Percentiles rank a stretch among this genome's conserved stretches.
Evolutionary conservation across 805 yeast genomes (phyloP).

Genomic region (Millerozyma miso): DNA sequence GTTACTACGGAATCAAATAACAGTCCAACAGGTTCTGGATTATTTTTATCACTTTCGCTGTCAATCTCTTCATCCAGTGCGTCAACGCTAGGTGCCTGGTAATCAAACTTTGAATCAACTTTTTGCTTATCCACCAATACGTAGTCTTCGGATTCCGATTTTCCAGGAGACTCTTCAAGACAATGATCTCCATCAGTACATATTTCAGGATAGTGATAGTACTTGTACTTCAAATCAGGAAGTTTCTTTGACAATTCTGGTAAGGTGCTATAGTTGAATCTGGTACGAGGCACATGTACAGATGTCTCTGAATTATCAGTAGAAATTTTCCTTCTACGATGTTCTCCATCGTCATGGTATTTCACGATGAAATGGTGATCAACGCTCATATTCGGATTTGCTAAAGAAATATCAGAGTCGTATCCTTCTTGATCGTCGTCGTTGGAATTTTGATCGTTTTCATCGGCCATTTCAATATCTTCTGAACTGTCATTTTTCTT

Average conservation of each 20-base stretch:
- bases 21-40: slow-evolving; percentile 11
- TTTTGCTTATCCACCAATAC: slow-evolving; percentile 12
- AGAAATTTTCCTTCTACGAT: neutral
- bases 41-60: slow-evolving; percentile 17
- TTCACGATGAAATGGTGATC: slow-evolving; percentile 47
- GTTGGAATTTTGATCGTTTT: slow-evolving; percentile 7
- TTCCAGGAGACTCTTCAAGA: neutral
- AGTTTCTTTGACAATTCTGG: slow-evolving; percentile 29
- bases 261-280: slow-evolving; percentile 37
- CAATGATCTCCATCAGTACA: neutral
- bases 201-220: slow-evolving; percentile 28
- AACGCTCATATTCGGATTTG: slow-evolving; percentile 49
- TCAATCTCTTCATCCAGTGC: slow-evolving; percentile 29
- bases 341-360: slow-evolving; percentile 22
- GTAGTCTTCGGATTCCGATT: slow-evolving; percentile 14
- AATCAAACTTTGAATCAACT: slow-evolving; percentile 4
- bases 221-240: slow-evolving; percentile 24
- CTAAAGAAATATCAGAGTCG: slow-evolving; percentile 47
- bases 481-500: slow-evolving; percentile 12
- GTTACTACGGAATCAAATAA: slow-evolving; percentile 16
- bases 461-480: slow-evolving; percentile 16
- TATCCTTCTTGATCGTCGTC: slow-evolving; percentile 29
- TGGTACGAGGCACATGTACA: slow-evolving; percentile 33
- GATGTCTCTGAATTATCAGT: neutral
- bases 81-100: neutral